A percentile compares a stretch with the other conserved stretches of the same genome.
These are phyloP conservation scores for Rubia balearica DNA, from an alignment of 305 asterid species.

Conservation along the genomic window DNA sequence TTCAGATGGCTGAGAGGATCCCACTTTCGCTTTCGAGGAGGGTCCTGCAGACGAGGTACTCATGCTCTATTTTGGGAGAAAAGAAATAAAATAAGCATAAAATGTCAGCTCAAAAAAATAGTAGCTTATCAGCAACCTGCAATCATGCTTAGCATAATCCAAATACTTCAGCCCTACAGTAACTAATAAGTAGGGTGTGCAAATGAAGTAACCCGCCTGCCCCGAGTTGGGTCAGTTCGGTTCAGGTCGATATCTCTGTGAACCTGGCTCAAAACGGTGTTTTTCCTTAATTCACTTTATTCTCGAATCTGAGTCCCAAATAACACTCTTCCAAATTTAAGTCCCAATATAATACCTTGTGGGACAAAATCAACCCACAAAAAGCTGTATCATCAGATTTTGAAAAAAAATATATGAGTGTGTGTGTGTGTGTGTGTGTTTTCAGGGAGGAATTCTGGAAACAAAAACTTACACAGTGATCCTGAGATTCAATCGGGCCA, in stretches of 20 bases:
- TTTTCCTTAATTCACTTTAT: too few relatives aligned
- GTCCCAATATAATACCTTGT: too few relatives aligned
- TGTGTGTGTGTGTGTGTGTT: not conserved
- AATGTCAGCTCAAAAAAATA: not conserved
- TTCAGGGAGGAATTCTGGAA: not conserved
- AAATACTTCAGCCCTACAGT: not conserved
- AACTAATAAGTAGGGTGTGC: not conserved
- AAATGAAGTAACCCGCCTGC: too few relatives aligned
- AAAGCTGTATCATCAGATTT: too few relatives aligned
- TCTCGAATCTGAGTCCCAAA: too few relatives aligned
- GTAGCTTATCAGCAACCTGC: not conserved
- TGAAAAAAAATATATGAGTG: too few relatives aligned
- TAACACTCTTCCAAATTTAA: too few relatives aligned
- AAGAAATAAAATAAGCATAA: not conserved
- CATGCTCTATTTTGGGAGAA: slow-evolving; percentile 33
- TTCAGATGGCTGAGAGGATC: slow-evolving; percentile 67
- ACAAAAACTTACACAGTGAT: not conserved
- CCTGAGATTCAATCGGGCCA: not conserved
- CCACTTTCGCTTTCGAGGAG: slow-evolving; percentile 55
- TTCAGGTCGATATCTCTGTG: too few relatives aligned
- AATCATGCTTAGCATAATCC: not conserved
- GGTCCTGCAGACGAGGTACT: slow-evolving; percentile 47
- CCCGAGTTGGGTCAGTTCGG: too few relatives aligned
- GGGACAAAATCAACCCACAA: too few relatives aligned
- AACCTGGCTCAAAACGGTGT: too few relatives aligned